phyloP scores from a whole-genome alignment of 176 grass and related monocot species.

The Saccharum officinarum region DNA sequence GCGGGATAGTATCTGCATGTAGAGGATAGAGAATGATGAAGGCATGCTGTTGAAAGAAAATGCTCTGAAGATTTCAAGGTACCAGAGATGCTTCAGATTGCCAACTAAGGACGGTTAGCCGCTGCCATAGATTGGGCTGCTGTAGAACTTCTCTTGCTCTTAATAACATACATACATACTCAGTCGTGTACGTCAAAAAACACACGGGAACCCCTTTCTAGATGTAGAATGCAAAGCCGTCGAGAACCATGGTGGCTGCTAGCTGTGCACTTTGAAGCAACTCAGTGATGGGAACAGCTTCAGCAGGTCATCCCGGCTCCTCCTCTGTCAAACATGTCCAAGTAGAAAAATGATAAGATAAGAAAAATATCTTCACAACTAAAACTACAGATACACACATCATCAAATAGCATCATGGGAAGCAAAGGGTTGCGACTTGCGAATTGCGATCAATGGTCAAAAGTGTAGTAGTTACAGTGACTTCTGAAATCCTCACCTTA shows the following conservation, averaged over 20 bases:
- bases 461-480: not conserved
- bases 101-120: not conserved
- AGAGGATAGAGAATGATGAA: not conserved
- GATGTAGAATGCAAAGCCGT: not conserved
- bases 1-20: not conserved
- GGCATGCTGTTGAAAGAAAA: too few relatives aligned
- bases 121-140: not conserved
- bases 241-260: not conserved
- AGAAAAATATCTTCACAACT: not conserved
- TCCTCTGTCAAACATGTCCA: constrained; percentile 54
- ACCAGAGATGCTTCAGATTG: not conserved
- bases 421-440: not conserved
- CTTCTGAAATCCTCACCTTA: constrained; percentile 50
- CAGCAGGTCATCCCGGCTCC: constrained; percentile 60
- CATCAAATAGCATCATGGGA: not conserved
- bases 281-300: constrained; percentile 57
- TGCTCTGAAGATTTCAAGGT: not conserved
- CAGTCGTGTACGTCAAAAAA: not conserved
- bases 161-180: not conserved
- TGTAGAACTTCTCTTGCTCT: not conserved
- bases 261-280: constrained; percentile 95
- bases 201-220: not conserved
- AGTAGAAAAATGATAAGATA: not conserved
- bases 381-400: not conserved
- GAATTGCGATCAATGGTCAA: not conserved